Base-by-base conservation (phyloP, 371 early-diverging fungal genomes). In the Umbelopsis sp. region DNA sequence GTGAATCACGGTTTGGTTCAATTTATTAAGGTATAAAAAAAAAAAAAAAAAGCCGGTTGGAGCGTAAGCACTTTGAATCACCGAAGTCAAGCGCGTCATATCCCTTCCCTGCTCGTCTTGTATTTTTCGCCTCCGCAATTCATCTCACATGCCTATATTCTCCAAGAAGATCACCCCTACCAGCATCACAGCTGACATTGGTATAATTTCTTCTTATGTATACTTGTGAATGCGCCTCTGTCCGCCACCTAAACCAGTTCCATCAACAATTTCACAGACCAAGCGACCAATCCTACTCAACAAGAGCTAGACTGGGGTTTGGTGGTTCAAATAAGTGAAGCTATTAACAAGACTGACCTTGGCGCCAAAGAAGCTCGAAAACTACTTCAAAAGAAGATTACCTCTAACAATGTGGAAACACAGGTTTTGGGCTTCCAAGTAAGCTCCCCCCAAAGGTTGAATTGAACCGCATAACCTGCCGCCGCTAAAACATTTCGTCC, bases 321-420 rank as follows among this genome's bases (percentile, higher is more conserved):
- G 50, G 76, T 81, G 8, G 78, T 81, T 65, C 72, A 76, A 50
- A 74, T 83, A 14, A 81, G 84, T 45, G 75, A 81, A 46, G 69
- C 74, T 10, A 73, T 83, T 1, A 80, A 80, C 53, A 72, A 71
- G n/a, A 72, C 78, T 9, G 81, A 81, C n/a, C 72, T 75, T n/a
- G 84, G 84, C 14, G 84, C 81, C 9, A 83, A 83, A 69, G 84
- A 83, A 69, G 84, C 81, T 18, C 72, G 84, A 62, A 83, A 83
- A 44, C 71, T 80, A 10, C 69, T 83, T 14, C 84, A 83, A 52
- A 83, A 81, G 63, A 83, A 83, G 44, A 78, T 80, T 77, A 69
- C 80, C 16, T 63, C 73, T 0, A 68, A 50, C 16, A 70, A 80
- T 7, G 71, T 77, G 8, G 74, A 78, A n/a, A 74, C 74, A 0